These are phyloP conservation scores for Phytophthora pseudosyringae DNA, from an alignment of 352 stramenopile genomes.

Conservation along the genomic window DNA sequence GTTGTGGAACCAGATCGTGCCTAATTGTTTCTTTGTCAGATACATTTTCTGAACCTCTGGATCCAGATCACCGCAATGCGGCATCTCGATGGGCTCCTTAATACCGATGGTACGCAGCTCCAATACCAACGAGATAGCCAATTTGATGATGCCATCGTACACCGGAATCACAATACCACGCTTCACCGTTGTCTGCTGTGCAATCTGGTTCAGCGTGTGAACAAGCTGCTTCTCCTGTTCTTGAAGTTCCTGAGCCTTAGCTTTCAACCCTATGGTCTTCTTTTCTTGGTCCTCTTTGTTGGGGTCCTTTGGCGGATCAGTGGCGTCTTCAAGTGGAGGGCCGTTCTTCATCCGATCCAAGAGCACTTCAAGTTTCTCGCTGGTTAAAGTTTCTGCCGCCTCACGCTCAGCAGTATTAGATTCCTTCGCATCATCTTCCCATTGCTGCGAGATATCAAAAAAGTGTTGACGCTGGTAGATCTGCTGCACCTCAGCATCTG, in stretches of 20 bases:
- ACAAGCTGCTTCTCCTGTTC: conserved; percentile 37
- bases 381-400: conserved; percentile 31
- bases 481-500: conserved; percentile 32
- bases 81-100: conserved; percentile 54
- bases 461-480: conserved; percentile 48
- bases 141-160: conserved; percentile 48
- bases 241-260: conserved; percentile 24
- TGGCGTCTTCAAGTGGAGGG: conserved; percentile 19
- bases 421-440: conserved; percentile 31
- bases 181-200: conserved; percentile 33
- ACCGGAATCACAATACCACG: conserved; percentile 63
- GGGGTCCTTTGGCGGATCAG: conserved; percentile 24
- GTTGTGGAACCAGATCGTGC: conserved; percentile 40
- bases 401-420: conserved; percentile 16
- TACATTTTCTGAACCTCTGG: conserved; percentile 42
- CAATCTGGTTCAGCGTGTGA: conserved; percentile 39
- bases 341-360: conserved; percentile 23
- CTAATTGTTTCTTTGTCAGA: conserved; percentile 29
- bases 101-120: conserved; percentile 48
- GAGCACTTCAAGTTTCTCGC: conserved; percentile 28
- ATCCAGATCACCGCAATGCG: conserved; percentile 58
- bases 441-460: conserved; percentile 33
- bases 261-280: conserved; percentile 16
- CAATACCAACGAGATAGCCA: conserved; percentile 57
- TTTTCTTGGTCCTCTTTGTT: conserved; percentile 28